Conservation (phyloP, 306 rosid species). For the Citrullus amarus region DNA sequence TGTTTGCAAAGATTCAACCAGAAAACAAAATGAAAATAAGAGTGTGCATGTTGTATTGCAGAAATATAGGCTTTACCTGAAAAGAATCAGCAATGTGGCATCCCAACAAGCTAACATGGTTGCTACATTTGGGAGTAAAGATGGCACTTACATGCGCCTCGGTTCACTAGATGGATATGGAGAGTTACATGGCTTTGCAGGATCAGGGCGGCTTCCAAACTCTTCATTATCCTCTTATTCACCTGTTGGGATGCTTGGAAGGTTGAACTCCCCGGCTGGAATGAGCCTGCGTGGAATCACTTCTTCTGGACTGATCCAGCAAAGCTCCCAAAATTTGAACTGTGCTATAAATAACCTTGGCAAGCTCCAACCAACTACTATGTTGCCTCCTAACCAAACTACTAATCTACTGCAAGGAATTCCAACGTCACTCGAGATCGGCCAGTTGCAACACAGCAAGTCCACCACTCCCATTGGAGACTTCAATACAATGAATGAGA, state of each 20-base stretch:
- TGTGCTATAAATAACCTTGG: conserved; percentile 24
- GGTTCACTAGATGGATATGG: conserved; percentile 34
- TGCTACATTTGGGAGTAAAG: conserved; percentile 30
- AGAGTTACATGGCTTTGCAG: conserved; percentile 30
- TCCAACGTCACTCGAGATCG: conserved; percentile 40
- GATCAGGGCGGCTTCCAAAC: conserved; percentile 31
- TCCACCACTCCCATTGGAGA: conserved; percentile 28
- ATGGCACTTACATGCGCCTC: conserved; percentile 33
- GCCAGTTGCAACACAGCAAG: conserved; percentile 42
- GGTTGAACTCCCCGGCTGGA: conserved; percentile 37
- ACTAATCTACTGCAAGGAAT: conserved; percentile 34
- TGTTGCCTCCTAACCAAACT: conserved; percentile 34
- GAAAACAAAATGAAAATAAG: background rate
- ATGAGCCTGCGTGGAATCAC: conserved; percentile 34
- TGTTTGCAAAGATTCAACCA: background rate
- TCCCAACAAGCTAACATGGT: conserved; percentile 29
- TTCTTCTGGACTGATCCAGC: conserved; percentile 32
- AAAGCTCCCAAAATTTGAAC: conserved; percentile 26
- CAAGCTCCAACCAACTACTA: conserved; percentile 27
- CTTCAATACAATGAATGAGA: conserved; percentile 26
- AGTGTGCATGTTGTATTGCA: conserved; percentile 18
- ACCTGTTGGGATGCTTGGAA: conserved; percentile 31
- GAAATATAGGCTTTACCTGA: conserved; percentile 60
- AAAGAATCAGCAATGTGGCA: conserved; percentile 21
- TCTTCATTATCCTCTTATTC: conserved; percentile 32